Evolutionary conservation across 129 eudicot genomes (phyloP).

Genomic region (Daucus carota): DH1_v3.0 NC_030386.2:32385001-32385500

Average conservation of each 20-base stretch:
- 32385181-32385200: background rate
- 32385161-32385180: background rate
- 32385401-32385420: background rate
- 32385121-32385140: background rate
- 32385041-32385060: background rate
- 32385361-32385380: background rate
- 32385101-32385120: conserved; percentile 1
- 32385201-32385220: background rate
- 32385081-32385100: conserved; percentile 7
- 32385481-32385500: background rate
- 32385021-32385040: background rate
- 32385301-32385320: background rate
- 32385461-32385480: background rate
- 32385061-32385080: background rate
- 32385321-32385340: background rate
- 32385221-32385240: background rate
- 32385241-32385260: background rate
- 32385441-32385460: background rate
- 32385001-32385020: background rate
- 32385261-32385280: conserved; percentile 5
- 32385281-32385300: background rate
- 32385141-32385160: no score
- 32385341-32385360: conserved; percentile 1
- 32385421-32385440: background rate
- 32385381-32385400: background rate